These are phyloP conservation scores for Vitis cinerea DNA, from an alignment of 164 flowering plant species.

Conservation along the genomic window DNA sequence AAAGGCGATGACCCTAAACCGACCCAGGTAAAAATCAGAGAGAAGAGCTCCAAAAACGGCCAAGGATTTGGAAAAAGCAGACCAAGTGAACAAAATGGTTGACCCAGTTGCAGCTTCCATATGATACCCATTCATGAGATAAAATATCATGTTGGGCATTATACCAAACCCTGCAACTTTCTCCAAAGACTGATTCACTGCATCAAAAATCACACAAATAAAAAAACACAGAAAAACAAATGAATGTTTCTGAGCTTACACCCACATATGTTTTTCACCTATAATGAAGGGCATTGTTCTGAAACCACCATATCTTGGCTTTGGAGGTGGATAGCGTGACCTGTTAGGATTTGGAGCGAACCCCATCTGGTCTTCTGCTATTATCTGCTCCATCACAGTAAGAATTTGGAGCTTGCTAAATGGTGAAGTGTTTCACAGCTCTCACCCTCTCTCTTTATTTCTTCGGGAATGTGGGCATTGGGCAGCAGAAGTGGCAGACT, in stretches of 20 bases:
- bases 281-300: slow-evolving; percentile 40
- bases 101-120: slow-evolving; percentile 18
- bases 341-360: slow-evolving; percentile 9
- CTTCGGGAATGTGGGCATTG: no score
- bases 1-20: slow-evolving; percentile 26
- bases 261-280: slow-evolving; percentile 18
- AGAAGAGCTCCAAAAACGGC: slow-evolving; percentile 36
- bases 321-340: no score
- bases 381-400: no score
- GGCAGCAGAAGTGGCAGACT: no score
- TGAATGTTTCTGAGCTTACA: no score
- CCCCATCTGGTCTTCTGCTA: not conserved
- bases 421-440: no score
- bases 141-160: slow-evolving; percentile 40
- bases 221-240: not conserved
- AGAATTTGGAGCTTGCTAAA: no score
- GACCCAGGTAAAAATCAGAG: slow-evolving; percentile 34
- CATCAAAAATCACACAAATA: not conserved
- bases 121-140: slow-evolving; percentile 27
- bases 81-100: slow-evolving; percentile 25
- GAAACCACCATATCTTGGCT: slow-evolving; percentile 24
- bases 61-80: slow-evolving; percentile 23
- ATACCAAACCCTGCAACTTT: slow-evolving; percentile 32
- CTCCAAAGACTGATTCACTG: slow-evolving; percentile 36
- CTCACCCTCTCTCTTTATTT: no score